Base-by-base conservation (phyloP, 192 early-diverging fungal genomes). In the Linnemannia zychae region DNA sequence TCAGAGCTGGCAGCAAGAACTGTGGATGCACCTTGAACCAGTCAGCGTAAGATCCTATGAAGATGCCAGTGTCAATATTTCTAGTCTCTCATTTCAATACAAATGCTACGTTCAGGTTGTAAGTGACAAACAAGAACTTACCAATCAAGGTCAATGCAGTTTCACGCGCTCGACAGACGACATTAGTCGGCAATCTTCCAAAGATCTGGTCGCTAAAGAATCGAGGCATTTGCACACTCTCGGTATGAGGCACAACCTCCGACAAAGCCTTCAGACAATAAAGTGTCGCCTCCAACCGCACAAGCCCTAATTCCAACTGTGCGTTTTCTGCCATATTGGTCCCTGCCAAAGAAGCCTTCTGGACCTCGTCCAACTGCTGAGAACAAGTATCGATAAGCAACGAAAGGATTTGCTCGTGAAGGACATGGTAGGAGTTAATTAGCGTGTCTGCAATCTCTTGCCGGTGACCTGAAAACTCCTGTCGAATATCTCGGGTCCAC, bases 401-500 rank as follows among this genome's bases (percentile, higher is more conserved):
- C 1, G 85, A 70, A 50, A 94, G 77, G 86, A 94, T 91, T 37
- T 90, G 88, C 31, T 87, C 81, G 38, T 91, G 90, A 33, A 95
- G 87, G 18, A 93, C 90, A 78, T 92, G 92, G 80, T 95, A 96
- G 7, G 91, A 85, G 74, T 91, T 93, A 46, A 94, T 89, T 50
- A 96, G 88, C 7, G 94, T 93, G 68, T 96, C 95, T 12, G 92
- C 94, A n/a, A 93, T 88, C 79, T 96, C 94, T 40, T 94, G 91
- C 36, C 94, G 91, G 76, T 92, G 94, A 44, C 86, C 88, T 28
- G 75, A 63, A 76, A 94, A 95, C 63, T 87, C 88, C 53, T 94
- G 94, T 40, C 90, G 88, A 16, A 83, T 71, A 65, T 92, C 91
- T 71, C 91, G 89, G 50, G 90, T 81, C 79, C 92, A 94, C 17